These are phyloP conservation scores for Lasiosphaeris hirsuta DNA, from an alignment of 495 filamentous ascomycete genomes.

Conservation along the genomic window DNA sequence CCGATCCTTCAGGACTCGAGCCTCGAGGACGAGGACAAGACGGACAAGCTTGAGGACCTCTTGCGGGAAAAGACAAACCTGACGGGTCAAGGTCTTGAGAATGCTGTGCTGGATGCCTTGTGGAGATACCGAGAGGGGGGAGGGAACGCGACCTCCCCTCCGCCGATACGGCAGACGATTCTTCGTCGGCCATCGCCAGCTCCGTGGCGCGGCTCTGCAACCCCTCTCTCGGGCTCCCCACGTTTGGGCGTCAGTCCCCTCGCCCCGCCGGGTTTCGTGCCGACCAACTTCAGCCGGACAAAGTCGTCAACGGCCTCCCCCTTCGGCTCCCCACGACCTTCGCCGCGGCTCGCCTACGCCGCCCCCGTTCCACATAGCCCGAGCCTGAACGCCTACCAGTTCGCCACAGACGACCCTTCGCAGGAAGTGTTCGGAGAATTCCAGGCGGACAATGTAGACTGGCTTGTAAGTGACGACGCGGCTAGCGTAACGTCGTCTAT, in stretches of 20 bases:
- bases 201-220: slow-evolving; percentile 80
- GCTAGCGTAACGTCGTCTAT: slow-evolving; percentile 72
- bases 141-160: slow-evolving; percentile 73
- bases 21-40: slow-evolving; percentile 92
- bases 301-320: slow-evolving; percentile 79
- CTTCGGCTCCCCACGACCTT: slow-evolving; percentile 91
- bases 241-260: slow-evolving; percentile 76
- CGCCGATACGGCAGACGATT: slow-evolving; percentile 77
- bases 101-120: slow-evolving; percentile 83
- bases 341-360: slow-evolving; percentile 85
- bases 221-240: slow-evolving; percentile 72
- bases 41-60: slow-evolving; percentile 85
- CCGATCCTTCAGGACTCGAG: slow-evolving; percentile 78
- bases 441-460: slow-evolving; percentile 91
- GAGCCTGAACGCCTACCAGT: slow-evolving; percentile 89
- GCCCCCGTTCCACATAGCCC: slow-evolving; percentile 93
- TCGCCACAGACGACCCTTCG: slow-evolving; percentile 67
- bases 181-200: slow-evolving; percentile 88
- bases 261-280: slow-evolving; percentile 76
- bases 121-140: slow-evolving; percentile 85
- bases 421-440: slow-evolving; percentile 88
- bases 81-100: slow-evolving; percentile 75
- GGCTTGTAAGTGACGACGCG: slow-evolving; percentile 90
- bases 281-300: slow-evolving; percentile 66
- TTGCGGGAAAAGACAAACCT: slow-evolving; percentile 75